Conservation (phyloP, 192 early-diverging fungal genomes). For the Podila horticola region DNA sequence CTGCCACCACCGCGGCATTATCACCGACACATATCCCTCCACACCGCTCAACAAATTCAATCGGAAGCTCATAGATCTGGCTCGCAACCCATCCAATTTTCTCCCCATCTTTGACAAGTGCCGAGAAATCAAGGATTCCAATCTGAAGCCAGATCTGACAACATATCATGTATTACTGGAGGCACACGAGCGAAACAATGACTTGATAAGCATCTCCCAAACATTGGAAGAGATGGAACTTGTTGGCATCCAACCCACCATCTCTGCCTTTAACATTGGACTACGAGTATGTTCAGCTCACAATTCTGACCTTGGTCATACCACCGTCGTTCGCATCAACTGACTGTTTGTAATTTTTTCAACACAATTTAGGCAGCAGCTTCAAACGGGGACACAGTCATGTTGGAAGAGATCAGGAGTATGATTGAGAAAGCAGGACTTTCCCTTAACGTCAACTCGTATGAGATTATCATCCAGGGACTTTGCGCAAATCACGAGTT, state of each 20-base stretch:
- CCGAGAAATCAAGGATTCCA: constrained; percentile 41
- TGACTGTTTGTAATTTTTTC: not conserved
- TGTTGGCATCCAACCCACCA: constrained; percentile 34
- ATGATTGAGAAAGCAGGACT: constrained; percentile 32
- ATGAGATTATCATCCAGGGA: constrained; percentile 51
- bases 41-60: constrained; percentile 24
- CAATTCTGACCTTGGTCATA: not conserved
- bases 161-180: constrained; percentile 53
- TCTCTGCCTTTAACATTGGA: constrained; percentile 52
- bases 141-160: constrained; percentile 51
- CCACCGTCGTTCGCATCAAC: not conserved
- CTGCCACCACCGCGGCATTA: constrained; percentile 12
- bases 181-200: constrained; percentile 39
- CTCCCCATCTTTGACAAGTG: constrained; percentile 47
- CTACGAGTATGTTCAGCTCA: constrained; percentile 35
- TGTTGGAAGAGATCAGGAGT: constrained; percentile 21
- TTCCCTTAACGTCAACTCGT: constrained; percentile 32
- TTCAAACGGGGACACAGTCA: constrained; percentile 20
- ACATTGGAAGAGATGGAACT: constrained; percentile 54
- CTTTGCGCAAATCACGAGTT: constrained; percentile 37
- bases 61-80: constrained; percentile 10
- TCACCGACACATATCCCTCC: constrained; percentile 38
- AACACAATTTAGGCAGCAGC: constrained; percentile 24
- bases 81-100: constrained; percentile 10
- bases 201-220: constrained; percentile 5